phyloP scores from a whole-genome alignment of 768 basidiomycete species.

The Kockovaella imperatae region DNA sequence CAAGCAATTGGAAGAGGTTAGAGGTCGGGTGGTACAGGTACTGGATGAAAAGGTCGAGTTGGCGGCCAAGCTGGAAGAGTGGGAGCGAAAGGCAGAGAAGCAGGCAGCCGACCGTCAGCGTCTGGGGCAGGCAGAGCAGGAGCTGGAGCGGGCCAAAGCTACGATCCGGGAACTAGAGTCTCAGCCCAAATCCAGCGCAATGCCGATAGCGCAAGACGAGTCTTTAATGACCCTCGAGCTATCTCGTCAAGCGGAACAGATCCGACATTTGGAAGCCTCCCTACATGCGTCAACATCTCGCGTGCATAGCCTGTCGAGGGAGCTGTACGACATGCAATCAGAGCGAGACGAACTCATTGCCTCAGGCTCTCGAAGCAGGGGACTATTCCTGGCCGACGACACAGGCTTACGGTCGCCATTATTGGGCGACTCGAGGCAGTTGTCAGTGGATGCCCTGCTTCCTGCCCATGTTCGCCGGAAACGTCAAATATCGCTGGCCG shows the following conservation, averaged over 20 bases:
- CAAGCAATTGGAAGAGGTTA: conserved; percentile 39
- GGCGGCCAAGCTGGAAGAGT: conserved; percentile 23
- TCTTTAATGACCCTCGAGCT: conserved; percentile 11
- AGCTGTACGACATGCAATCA: conserved; percentile 31
- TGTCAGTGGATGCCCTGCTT: conserved; percentile 32
- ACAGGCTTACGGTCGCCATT: conserved; percentile 5
- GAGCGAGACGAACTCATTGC: conserved; percentile 14
- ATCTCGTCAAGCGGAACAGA: conserved; percentile 17
- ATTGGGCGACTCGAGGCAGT: background rate
- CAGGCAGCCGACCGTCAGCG: conserved; percentile 2
- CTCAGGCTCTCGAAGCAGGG: background rate
- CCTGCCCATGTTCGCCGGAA: conserved; percentile 38
- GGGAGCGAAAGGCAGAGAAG: conserved; percentile 21
- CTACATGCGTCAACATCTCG: conserved; percentile 26
- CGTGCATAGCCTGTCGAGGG: conserved; percentile 29
- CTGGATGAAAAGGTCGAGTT: conserved; percentile 40
- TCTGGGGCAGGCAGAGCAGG: background rate
- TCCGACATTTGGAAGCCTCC: conserved; percentile 21
- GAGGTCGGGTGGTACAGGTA: conserved; percentile 34
- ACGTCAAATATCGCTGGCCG: conserved; percentile 37
- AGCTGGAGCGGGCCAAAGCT: conserved; percentile 1
- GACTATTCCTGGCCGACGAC: conserved; percentile 13
- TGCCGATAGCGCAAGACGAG: background rate
- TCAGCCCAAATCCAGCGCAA: background rate
- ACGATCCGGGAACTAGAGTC: background rate